Percentiles rank a stretch among this genome's conserved stretches.
Evolutionary conservation across 1,284 basidiomycete species (phyloP).

Genomic region (Puccinia hordei): DNA sequence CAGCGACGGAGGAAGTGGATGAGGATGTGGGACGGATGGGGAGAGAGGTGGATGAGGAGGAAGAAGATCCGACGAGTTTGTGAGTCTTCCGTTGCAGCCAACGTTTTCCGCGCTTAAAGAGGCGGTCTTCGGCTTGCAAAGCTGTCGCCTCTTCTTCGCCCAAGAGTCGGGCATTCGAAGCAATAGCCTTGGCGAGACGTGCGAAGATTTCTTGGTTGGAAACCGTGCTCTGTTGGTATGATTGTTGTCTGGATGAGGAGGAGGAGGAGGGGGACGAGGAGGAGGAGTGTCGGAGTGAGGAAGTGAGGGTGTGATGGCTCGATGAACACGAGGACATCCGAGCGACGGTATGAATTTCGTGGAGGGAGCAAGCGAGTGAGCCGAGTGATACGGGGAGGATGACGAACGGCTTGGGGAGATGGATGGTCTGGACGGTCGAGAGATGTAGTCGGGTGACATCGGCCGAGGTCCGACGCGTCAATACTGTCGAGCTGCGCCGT

Average conservation of each 20-base stretch:
- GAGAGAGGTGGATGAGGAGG: background rate
- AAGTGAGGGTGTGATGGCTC: background rate
- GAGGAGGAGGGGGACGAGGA: background rate
- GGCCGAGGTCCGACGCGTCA: background rate
- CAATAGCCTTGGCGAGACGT: constrained; percentile 10
- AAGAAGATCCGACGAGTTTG: background rate
- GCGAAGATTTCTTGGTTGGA: constrained; percentile 18
- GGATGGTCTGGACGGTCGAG: constrained; percentile 17
- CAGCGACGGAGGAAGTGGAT: background rate
- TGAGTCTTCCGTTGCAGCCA: background rate
- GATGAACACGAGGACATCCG: constrained; percentile 11
- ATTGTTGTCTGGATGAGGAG: background rate
- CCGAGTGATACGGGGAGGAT: constrained; percentile 27
- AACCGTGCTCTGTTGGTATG: background rate
- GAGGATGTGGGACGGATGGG: background rate
- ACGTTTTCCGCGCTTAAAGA: background rate
- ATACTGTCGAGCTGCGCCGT: background rate
- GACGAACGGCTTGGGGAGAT: constrained; percentile 31
- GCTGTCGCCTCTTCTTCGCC: constrained; percentile 6
- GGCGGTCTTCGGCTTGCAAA: background rate
- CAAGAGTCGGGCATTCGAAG: background rate
- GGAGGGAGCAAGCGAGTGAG: constrained; percentile 6
- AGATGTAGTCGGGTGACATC: background rate
- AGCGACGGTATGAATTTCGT: constrained; percentile 39
- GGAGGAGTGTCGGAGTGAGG: background rate